A percentile compares a stretch with the other conserved stretches of the same genome.
Evolutionary conservation across 192 early-diverging fungal genomes (phyloP).

Genomic region (Gaertneriomyces semiglobifer): DNA sequence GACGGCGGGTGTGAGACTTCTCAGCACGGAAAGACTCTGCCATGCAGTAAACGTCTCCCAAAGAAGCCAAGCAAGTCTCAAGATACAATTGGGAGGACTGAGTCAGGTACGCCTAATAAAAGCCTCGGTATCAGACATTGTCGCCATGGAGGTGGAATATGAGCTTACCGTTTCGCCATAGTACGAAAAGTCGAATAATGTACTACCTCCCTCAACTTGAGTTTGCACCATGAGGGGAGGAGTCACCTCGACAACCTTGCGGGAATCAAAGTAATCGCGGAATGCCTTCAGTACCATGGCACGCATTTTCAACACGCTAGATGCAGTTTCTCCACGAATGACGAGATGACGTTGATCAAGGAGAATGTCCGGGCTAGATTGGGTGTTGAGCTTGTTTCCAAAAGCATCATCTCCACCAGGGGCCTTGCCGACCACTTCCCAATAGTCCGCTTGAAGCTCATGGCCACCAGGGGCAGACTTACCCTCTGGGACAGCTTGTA

Average conservation of each 20-base stretch:
- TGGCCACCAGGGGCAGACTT: slow-evolving; percentile 91
- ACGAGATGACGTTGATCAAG: slow-evolving; percentile 91
- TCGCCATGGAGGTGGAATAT: neutral
- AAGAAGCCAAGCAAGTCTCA: slow-evolving; percentile 86
- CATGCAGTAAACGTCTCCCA: slow-evolving; percentile 93
- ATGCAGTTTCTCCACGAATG: slow-evolving; percentile 84
- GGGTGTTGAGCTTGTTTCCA: slow-evolving; percentile 77
- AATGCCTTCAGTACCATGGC: slow-evolving; percentile 84
- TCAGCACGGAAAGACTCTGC: slow-evolving; percentile 96
- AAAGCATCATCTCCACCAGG: slow-evolving; percentile 91
- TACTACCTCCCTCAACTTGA: slow-evolving; percentile 94
- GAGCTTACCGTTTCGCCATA: slow-evolving; percentile 76
- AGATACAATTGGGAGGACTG: slow-evolving; percentile 98
- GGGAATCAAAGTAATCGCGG: slow-evolving; percentile 85
- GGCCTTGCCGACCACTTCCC: slow-evolving; percentile 84
- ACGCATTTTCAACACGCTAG: slow-evolving; percentile 79
- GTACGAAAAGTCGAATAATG: slow-evolving; percentile 90
- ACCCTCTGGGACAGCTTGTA: slow-evolving; percentile 82
- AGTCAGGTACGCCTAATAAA: slow-evolving; percentile 77
- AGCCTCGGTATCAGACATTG: neutral
- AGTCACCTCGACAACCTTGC: slow-evolving; percentile 78
- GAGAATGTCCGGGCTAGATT: slow-evolving; percentile 80
- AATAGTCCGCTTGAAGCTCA: slow-evolving; percentile 91
- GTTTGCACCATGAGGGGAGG: slow-evolving; percentile 98
- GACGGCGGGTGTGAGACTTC: slow-evolving; percentile 90